Base-by-base conservation (phyloP, 805 yeast species). In the Starmera amethionina region DNA sequence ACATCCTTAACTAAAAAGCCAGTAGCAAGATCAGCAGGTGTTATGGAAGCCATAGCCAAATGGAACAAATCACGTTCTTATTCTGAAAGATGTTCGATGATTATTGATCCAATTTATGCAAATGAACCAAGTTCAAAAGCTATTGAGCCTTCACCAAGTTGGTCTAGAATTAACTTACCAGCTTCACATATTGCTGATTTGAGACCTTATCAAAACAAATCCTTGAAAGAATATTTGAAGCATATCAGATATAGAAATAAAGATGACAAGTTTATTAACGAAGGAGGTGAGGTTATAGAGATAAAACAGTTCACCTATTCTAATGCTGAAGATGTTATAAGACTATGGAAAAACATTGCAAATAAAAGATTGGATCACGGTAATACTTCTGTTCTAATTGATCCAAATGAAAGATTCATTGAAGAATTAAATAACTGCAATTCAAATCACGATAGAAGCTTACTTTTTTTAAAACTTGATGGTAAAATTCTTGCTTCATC, bases 241-340 rank as follows among this genome's bases (percentile, higher is more conserved):
- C 61, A 62, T 16, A 59, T 67, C 43, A 66, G 65, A 49, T 67
- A 67, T 43, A 52, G 72, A 36, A 59, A 52, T 40, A 70, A 65
- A 44, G 59, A 60, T 5, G 53, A 52, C 34, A 49, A 58, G 9
- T 67, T 67, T 48, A 47, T 46, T 18, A 47, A 48, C 19, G 67
- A 63, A 10, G 47, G 57, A 5, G 72, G 72, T 9, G 56, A 52
- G 35, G 57, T 57, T 7, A 45, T 63, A 1, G 68, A 65, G 40
- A 51, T 60, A 10, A 46, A 43, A 8, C 61, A 62, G 11, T 64
- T 63, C 45, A 46, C 46, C n/a, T 42, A 38, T 16, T 60, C 52
- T 28, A 55, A 60, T 44, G 64, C 70, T 43, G 36, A 43, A 9
- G 50, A 33, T 5, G 60, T 60, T 13, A 58, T 66, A 39, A 40